A percentile compares a stretch with the other conserved stretches of the same genome.
Conservation (phyloP, 2,329 filamentous ascomycete species). For the Tolypocladium ovalisporum region DNA sequence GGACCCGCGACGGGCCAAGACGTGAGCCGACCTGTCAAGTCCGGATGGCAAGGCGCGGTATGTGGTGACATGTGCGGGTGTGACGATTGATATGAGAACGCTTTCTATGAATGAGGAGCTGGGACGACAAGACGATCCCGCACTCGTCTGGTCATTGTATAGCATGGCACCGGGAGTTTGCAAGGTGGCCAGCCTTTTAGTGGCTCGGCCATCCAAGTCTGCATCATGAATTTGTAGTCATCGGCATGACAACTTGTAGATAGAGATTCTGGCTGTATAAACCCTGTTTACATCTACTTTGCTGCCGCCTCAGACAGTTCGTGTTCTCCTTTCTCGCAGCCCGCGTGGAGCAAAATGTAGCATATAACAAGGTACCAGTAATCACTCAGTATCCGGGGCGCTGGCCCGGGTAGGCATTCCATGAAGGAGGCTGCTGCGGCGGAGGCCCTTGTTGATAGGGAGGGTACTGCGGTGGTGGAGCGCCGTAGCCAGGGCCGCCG, state of each 20-base stretch:
- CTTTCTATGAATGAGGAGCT: not conserved
- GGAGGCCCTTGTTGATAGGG: constrained; percentile 12
- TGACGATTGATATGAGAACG: not conserved
- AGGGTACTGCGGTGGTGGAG: constrained; percentile 11
- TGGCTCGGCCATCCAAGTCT: not conserved
- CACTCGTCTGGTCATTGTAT: not conserved
- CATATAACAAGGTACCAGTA: not conserved
- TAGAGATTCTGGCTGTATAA: not conserved
- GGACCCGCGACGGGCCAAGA: constrained; percentile 64
- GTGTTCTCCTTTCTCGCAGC: not conserved
- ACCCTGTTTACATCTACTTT: too few species aligned
- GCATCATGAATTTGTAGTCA: not conserved
- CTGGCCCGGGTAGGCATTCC: constrained; percentile 28
- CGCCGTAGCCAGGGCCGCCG: constrained; percentile 13
- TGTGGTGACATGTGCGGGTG: not conserved
- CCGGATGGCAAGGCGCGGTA: not conserved
- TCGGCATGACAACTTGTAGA: not conserved
- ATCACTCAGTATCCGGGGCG: constrained; percentile 20
- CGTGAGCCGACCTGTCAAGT: constrained; percentile 14
- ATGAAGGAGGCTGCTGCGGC: constrained; percentile 15
- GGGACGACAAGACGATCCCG: not conserved
- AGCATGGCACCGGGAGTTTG: not conserved
- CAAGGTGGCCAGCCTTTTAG: not conserved
- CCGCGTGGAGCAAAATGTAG: not conserved
- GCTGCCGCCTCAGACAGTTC: not conserved